Evolutionary conservation across 2,329 filamentous ascomycete species (phyloP).

Genomic region (Beauveria pseudobassiana): DNA sequence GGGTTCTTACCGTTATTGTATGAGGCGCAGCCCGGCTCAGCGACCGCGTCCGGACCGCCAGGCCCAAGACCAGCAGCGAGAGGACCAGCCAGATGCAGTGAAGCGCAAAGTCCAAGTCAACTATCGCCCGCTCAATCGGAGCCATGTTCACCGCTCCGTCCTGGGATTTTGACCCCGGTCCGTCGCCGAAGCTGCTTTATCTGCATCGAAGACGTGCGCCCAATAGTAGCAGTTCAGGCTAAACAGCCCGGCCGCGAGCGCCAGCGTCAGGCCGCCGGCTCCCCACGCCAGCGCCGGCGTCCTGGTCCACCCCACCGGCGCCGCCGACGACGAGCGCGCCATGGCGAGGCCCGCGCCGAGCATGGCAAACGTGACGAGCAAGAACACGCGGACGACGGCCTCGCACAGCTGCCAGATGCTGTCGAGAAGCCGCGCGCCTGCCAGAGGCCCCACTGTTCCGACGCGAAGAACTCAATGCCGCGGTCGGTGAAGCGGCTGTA

Average conservation of each 20-base stretch:
- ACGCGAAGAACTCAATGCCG: conserved; percentile 2
- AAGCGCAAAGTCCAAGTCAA: conserved; percentile 4
- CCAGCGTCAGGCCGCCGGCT: background rate
- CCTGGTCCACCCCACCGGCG: background rate
- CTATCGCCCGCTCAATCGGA: background rate
- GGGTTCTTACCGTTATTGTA: background rate
- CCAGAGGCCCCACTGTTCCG: background rate
- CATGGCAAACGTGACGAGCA: background rate
- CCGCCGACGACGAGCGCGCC: background rate
- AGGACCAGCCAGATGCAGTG: conserved; percentile 6
- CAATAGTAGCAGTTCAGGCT: conserved; percentile 6
- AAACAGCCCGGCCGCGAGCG: background rate
- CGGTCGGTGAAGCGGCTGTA: conserved; percentile 9
- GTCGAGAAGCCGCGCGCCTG: conserved; percentile 3
- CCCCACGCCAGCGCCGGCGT: background rate
- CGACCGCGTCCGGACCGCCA: background rate
- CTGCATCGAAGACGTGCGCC: background rate
- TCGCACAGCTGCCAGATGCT: conserved; percentile 2
- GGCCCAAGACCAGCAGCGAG: background rate
- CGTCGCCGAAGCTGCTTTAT: background rate
- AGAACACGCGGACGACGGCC: background rate
- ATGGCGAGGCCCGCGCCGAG: conserved; percentile 1
- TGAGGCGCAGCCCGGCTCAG: background rate
- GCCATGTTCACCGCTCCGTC: background rate
- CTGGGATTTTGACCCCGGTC: background rate